Evolutionary conservation across 1,284 basidiomycete genomes (phyloP).

Genomic region (Amylostereum chailletii): DNA sequence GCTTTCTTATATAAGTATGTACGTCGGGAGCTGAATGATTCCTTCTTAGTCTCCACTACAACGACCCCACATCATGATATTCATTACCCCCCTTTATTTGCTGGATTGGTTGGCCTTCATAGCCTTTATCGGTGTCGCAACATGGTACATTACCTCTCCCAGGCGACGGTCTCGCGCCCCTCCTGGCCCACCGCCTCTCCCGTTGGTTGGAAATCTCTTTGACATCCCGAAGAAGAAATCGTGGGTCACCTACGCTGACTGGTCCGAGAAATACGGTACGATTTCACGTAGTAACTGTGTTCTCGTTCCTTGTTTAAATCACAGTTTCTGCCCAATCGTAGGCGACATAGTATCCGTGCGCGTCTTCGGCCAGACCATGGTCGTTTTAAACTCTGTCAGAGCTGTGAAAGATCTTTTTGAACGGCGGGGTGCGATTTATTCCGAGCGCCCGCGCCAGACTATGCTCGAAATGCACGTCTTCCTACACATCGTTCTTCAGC

Average conservation of each 20-base stretch:
- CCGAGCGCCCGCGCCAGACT: slow-evolving; percentile 12
- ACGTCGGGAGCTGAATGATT: no score
- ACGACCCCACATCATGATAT: no score
- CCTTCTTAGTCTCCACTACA: no score
- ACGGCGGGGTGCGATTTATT: slow-evolving; percentile 3
- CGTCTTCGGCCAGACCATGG: not conserved
- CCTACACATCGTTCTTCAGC: no score
- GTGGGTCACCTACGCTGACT: slow-evolving; percentile 13
- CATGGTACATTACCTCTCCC: no score
- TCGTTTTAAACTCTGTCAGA: slow-evolving; percentile 6
- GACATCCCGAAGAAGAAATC: slow-evolving; percentile 13
- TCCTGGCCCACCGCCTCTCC: slow-evolving; percentile 7
- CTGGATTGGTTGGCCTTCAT: no score
- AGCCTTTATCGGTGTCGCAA: no score
- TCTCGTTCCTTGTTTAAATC: no score
- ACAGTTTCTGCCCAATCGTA: not conserved
- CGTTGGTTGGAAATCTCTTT: slow-evolving; percentile 16
- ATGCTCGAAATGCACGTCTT: no score
- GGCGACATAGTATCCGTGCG: not conserved
- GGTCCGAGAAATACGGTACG: slow-evolving; percentile 15
- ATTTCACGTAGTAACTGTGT: no score
- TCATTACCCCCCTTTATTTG: no score
- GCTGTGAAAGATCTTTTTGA: slow-evolving; percentile 4
- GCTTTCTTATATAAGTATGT: no score
- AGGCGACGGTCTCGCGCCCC: slow-evolving; percentile 4